Evolutionary conservation across 1,284 basidiomycete species (phyloP), one percentile per base, ranked within the genome.

Genomic region (Neolentinus lepideus): DNA sequence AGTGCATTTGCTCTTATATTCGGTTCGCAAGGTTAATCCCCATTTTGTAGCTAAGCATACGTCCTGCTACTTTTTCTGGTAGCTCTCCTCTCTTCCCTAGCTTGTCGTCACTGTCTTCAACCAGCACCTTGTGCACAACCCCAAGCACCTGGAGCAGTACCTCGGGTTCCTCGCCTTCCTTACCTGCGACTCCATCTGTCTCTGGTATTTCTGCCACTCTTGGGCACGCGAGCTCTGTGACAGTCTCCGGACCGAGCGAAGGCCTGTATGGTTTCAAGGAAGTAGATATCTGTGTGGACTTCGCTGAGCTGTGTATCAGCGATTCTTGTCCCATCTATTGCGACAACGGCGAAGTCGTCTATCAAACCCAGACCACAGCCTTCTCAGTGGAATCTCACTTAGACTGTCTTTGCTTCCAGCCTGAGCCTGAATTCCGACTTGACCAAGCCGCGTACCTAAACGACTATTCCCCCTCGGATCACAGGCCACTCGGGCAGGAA

Each of bases 401-500:
- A 4, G 29, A 31, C 29, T 31, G 12, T 31, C 29, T 6, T n/a
- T 43, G 8, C 4, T 16, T 43, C 8, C 8, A 6, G 4, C n/a
- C 19, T 43, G 38, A 16, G 6, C 16, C 38, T 21, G 38, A n/a
- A 43, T n/a, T n/a, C n/a, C n/a, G 38, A n/a, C 38, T 43, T 21
- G 16, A 4, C 38, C n/a, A n/a, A 21, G 4, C 38, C 16, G 38
- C 8, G n/a, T n/a, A n/a, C n/a, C n/a, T n/a, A n/a, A n/a, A n/a
- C n/a, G 33, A 35, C 31, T 46, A 66, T 10, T 69, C 72, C 53
- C 64, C 33, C 33, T 16, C n/a, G 38, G 38, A 43, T 21, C 38
- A 68, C 52, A 66, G 69, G 48, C 60, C 71, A 46, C 67, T 82
- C 51, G 69, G 72, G n/a, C 59, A 66, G 57, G 61, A 62, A 22